These are phyloP conservation scores for Penicillium argentinense DNA, from an alignment of 495 filamentous ascomycete genomes.

Conservation along the genomic window DNA sequence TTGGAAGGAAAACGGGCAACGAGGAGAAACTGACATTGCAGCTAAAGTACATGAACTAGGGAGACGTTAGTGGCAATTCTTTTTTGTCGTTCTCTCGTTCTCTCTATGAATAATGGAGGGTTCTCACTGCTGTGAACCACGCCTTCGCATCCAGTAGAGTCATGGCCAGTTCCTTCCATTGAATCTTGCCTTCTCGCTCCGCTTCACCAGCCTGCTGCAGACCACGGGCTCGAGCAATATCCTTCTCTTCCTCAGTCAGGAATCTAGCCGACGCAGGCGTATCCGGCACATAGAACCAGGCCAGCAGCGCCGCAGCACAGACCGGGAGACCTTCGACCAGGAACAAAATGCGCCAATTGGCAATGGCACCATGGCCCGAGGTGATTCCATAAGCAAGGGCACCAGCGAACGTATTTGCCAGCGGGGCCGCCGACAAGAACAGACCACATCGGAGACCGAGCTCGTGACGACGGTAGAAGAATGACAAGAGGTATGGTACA, in stretches of 20 bases:
- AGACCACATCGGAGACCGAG: constrained; percentile 74
- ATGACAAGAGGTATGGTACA: constrained; percentile 72
- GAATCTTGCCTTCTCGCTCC: constrained; percentile 50
- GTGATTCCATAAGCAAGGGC: constrained; percentile 84
- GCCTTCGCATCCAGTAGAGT: constrained; percentile 63
- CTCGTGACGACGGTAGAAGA: constrained; percentile 81
- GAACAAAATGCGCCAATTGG: constrained; percentile 80
- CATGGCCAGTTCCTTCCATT: constrained; percentile 57
- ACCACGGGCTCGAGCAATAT: constrained; percentile 62
- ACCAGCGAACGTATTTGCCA: constrained; percentile 82
- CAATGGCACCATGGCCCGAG: constrained; percentile 61
- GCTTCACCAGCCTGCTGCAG: constrained; percentile 63
- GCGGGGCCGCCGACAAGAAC: constrained; percentile 73
- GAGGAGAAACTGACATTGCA: constrained; percentile 75
- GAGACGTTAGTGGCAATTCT: neutral
- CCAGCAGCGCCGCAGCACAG: constrained; percentile 60
- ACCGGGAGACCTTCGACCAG: constrained; percentile 80
- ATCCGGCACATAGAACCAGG: constrained; percentile 72
- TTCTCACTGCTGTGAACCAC: constrained; percentile 51
- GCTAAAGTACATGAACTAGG: constrained; percentile 58
- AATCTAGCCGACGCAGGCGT: constrained; percentile 67
- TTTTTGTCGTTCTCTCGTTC: neutral
- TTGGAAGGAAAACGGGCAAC: constrained; percentile 81
- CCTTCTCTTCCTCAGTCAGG: constrained; percentile 67
- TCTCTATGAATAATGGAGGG: neutral